These are phyloP conservation scores for Verticillium zaregamsianum DNA, from an alignment of 2,329 filamentous ascomycete genomes.

Conservation along the genomic window DNA sequence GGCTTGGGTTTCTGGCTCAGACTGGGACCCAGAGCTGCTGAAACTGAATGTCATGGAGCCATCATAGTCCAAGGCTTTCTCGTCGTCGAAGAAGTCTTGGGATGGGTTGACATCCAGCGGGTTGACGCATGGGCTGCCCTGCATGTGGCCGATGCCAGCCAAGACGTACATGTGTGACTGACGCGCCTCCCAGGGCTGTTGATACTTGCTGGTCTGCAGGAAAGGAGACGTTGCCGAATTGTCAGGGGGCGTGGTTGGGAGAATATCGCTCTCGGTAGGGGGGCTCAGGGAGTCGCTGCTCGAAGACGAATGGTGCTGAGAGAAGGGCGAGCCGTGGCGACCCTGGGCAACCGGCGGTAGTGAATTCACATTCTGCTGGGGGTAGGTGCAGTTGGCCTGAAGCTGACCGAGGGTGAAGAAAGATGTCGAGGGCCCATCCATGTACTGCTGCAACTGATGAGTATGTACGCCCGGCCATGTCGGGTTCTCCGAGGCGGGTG, in stretches of 20 bases:
- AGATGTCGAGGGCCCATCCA: constrained; percentile 9
- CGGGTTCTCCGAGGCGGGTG: neutral
- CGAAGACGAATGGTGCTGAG: constrained; percentile 30
- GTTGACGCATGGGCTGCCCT: constrained; percentile 7
- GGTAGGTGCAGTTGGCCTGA: constrained; percentile 3
- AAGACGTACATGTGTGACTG: constrained; percentile 3
- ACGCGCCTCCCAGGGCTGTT: constrained; percentile 1
- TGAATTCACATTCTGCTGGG: constrained; percentile 10
- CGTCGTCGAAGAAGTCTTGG: constrained; percentile 7
- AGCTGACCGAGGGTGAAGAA: constrained; percentile 7
- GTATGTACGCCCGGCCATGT: neutral
- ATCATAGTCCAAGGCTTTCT: neutral
- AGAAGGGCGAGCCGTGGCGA: constrained; percentile 30
- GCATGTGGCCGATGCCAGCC: neutral
- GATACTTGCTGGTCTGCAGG: constrained; percentile 12
- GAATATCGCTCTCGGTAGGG: constrained; percentile 33
- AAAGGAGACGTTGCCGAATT: constrained; percentile 25
- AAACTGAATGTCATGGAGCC: neutral
- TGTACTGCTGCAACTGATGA: constrained; percentile 8
- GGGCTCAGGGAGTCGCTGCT: constrained; percentile 33
- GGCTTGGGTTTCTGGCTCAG: neutral
- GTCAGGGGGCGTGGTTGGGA: constrained; percentile 33
- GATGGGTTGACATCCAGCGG: constrained; percentile 11
- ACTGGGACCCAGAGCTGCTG: neutral
- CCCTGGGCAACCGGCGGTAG: constrained; percentile 18